A percentile compares a stretch with the other conserved stretches of the same genome.
These are phyloP conservation scores for Peniophora sp. DNA, from an alignment of 1,284 basidiomycete species.

Conservation along the genomic window DNA sequence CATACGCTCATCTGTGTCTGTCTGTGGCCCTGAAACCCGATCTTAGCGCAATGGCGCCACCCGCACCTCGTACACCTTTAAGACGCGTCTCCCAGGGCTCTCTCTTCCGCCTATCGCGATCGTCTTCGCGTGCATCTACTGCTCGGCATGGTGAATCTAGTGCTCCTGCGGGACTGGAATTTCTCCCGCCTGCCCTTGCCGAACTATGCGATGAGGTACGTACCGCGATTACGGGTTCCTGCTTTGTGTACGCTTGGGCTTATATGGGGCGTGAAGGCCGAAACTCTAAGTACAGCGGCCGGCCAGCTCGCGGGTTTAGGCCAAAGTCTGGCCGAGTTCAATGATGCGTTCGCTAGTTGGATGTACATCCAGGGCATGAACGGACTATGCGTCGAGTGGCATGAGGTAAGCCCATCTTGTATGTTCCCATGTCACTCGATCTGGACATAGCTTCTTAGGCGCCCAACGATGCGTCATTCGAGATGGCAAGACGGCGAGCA, in stretches of 20 bases:
- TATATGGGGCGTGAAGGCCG: no score
- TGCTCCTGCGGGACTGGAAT: slow-evolving; percentile 79
- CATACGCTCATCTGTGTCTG: no score
- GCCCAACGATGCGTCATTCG: slow-evolving; percentile 56
- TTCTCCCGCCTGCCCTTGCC: slow-evolving; percentile 76
- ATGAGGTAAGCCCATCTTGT: slow-evolving; percentile 49
- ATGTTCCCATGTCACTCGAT: slow-evolving; percentile 2
- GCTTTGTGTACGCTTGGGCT: no score
- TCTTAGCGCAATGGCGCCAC: slow-evolving; percentile 20
- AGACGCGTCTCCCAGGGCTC: slow-evolving; percentile 88
- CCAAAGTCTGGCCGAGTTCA: slow-evolving; percentile 75
- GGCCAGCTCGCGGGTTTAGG: slow-evolving; percentile 67
- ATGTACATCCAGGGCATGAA: slow-evolving; percentile 93
- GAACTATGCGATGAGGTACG: slow-evolving; percentile 86
- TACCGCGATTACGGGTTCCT: slow-evolving; percentile 33
- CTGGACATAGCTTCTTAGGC: slow-evolving; percentile 29
- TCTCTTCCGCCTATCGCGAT: slow-evolving; percentile 75
- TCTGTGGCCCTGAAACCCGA: no score
- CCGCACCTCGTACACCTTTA: slow-evolving; percentile 63
- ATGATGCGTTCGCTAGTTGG: slow-evolving; percentile 90
- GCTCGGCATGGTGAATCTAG: slow-evolving; percentile 29
- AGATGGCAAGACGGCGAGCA: slow-evolving; percentile 49
- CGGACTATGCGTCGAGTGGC: slow-evolving; percentile 87
- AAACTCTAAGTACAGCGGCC: slow-evolving; percentile 38
- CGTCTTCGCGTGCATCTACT: slow-evolving; percentile 36